Evolutionary conservation across 1,139 yeast species (phyloP).

Genomic region (Lizanozyma gosingica): DNA sequence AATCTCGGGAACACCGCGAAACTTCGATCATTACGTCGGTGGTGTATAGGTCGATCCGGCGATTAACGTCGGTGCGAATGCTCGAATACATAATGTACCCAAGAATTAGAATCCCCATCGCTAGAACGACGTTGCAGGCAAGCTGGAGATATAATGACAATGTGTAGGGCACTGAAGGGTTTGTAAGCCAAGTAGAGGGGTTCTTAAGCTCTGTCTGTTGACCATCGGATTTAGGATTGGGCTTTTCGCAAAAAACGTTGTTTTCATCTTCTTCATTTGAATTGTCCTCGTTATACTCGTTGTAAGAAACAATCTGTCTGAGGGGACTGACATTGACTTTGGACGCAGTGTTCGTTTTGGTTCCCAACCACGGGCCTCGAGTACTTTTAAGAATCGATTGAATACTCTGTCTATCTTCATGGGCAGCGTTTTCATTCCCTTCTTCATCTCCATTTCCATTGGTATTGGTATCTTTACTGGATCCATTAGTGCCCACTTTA

Average conservation of each 20-base stretch:
- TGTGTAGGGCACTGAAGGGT: constrained; percentile 58
- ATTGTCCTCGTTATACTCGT: neutral
- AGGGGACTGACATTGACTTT: neutral
- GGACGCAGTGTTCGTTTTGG: neutral
- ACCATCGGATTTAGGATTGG: neutral
- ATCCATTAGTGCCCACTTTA: no score
- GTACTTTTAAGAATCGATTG: neutral
- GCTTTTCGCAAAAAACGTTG: neutral
- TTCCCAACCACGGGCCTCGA: no score
- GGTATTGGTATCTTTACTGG: no score
- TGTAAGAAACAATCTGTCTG: neutral
- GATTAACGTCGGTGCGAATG: constrained; percentile 61
- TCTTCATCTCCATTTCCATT: neutral
- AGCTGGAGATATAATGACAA: constrained; percentile 68
- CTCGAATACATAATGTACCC: constrained; percentile 49
- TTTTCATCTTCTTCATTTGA: no score
- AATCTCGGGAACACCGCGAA: constrained; percentile 61
- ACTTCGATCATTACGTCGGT: constrained; percentile 58
- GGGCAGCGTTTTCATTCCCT: neutral
- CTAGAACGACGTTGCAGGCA: constrained; percentile 50
- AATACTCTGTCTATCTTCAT: neutral
- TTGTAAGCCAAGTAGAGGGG: constrained; percentile 10
- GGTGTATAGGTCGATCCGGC: constrained; percentile 56
- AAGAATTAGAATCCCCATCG: constrained; percentile 46
- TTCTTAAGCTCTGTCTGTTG: neutral